Conservation (phyloP, 2,329 filamentous ascomycete species). For the Biscogniauxia mediterranea region DNA sequence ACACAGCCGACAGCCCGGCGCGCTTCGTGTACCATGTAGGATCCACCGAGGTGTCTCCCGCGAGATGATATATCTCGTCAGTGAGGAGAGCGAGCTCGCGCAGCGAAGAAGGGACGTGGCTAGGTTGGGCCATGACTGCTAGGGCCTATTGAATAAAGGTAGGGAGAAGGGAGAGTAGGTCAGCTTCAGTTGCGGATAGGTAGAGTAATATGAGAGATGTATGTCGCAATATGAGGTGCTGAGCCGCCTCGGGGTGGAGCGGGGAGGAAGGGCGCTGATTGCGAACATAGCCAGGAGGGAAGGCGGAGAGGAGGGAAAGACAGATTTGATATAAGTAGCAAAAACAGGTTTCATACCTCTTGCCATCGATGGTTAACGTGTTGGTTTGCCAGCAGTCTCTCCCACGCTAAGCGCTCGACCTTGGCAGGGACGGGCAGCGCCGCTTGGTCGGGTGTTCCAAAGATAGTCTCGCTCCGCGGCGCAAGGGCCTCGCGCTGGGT, state of each 20-base stretch:
- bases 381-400: slow-evolving; percentile 71
- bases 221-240: not conserved
- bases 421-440: slow-evolving; percentile 55
- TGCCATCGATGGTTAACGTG: slow-evolving; percentile 77
- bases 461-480: slow-evolving; percentile 36
- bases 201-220: not conserved
- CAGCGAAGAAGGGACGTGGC: slow-evolving; percentile 71
- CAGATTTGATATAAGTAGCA: not conserved
- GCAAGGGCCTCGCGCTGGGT: slow-evolving; percentile 63
- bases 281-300: too few species aligned
- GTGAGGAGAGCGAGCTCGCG: slow-evolving; percentile 76
- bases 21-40: slow-evolving; percentile 79
- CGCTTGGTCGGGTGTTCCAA: slow-evolving; percentile 33
- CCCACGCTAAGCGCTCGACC: slow-evolving; percentile 71
- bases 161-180: slow-evolving; percentile 1
- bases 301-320: not conserved
- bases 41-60: slow-evolving; percentile 80
- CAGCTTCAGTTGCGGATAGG: not conserved
- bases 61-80: slow-evolving; percentile 90
- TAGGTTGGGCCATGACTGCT: slow-evolving; percentile 83
- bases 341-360: slow-evolving; percentile 59
- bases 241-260: slow-evolving; percentile 1
- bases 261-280: not conserved
- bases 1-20: slow-evolving; percentile 54
- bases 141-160: slow-evolving; percentile 60